Base-by-base conservation (phyloP, 2,329 filamentous ascomycete species). In the Leptographium galeiforme region DNA sequence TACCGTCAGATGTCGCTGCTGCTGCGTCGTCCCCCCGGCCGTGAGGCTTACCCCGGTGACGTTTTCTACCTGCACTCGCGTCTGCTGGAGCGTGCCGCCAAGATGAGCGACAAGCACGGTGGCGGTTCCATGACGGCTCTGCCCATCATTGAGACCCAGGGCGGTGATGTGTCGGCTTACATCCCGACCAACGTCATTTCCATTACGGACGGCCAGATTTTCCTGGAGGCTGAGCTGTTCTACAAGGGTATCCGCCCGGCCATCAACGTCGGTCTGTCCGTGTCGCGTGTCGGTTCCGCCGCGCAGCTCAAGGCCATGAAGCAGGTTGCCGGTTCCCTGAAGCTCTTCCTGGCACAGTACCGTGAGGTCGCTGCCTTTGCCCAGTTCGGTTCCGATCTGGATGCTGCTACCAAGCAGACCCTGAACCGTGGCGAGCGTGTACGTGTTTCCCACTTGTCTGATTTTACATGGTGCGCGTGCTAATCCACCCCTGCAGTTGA, bases 301-400 rank as follows among this genome's bases (percentile, higher is more conserved):
- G 93, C 93, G 71, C 93, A 98, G 83, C 83, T 97, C 74, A 98
- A 97, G 88, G 90, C 93, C 77, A 98, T 98, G 93, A 98, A 98
- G 85, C 93, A 98, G 82, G 93, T 98, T 66, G 93, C 93, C 68
- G 93, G 93, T 83, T 97, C 91, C 64, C 81, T 98, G 70, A 98
- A 98, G 85, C 89, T 98, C 66, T 98, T 97, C 89, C 88, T 98
- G 87, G 93, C 93, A 67, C 93, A 98, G 80, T 98, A 98, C 84
- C 93, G 93, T 93, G 93, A 98, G 77, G 93, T 98, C 60, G 93
- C 93, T 68, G 93, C 93, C 65, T 98, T 98, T 77, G 91, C 93
- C 66, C 93, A 98, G 78, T 98, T 98, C 83, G 93, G 93, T 85
- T 98, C 93, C 70, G 93, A 98, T 81, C 80, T 98, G 64, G 93